Base-by-base conservation (phyloP, 331 rosid genomes). In the Quercus tomentella region DNA sequence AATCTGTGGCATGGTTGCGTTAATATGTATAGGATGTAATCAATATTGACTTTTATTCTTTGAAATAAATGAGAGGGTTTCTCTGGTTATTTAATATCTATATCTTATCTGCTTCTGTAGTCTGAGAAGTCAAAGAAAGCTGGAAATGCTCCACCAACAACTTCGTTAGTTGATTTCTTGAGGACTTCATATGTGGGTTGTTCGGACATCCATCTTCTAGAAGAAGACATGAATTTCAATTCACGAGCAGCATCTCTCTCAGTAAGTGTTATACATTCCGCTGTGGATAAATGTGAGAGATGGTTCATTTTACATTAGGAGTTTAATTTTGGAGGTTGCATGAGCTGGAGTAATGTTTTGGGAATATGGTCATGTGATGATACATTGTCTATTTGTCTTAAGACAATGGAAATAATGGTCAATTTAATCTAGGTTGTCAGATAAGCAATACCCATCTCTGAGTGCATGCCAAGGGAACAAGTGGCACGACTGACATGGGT, bases 101-200 rank as follows among this genome's bases (percentile, higher is more conserved):
- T 61, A 72, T 66, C 49, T 85, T 79, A 68, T 77, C 61, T 73
- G 23, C 74, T 75, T 81, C 52, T 78, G 80, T 91, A 95, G 99
- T 95, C 96, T 45, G 94, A 93, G 86, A 95, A 87, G 89, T 95
- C 97, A 30, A 93, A 93, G 78, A 92, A 77, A 85, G 93, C 90
- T 75, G 98, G 99, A 81, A 90, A 91, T 81, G 78, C 84, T 88
- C 91, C 97, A 56, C 77, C 96, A 16, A 84, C 94, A 26, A 84
- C 97, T 81, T 82, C 87, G 62, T 77, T 95, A 82, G 61, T 89
- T 80, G 91, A 93, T 73, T 93, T 90, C 85, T 74, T 95, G 74
- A 91, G 79, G 84, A 57, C 87, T 84, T 91, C 91, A 12, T 93
- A 91, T 74, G 76, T 79, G 35, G 97, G 94, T 72, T 85, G 77